Percentiles rank a stretch among this genome's conserved stretches.
Conservation (phyloP, 202 grass and related monocot genomes). For the Setaria viridis region DNA sequence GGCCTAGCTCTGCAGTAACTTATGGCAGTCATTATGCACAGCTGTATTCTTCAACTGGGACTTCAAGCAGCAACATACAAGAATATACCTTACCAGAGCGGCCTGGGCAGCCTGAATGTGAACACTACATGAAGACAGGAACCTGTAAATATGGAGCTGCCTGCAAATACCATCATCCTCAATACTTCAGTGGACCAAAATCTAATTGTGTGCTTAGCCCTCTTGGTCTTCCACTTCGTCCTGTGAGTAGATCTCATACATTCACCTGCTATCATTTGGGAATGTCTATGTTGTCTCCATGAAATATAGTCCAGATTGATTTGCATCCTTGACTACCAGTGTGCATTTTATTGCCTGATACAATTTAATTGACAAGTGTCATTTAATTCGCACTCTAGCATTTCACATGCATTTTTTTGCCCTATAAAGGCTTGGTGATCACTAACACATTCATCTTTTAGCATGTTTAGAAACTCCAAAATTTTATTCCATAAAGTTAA, state of each 20-base stretch:
- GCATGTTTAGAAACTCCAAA: background rate
- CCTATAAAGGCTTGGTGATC: background rate
- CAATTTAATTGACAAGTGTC: conserved; percentile 24
- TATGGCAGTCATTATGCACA: conserved; percentile 60
- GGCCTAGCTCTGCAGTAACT: conserved; percentile 46
- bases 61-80: conserved; percentile 56
- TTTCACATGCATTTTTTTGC: background rate
- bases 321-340: conserved; percentile 34
- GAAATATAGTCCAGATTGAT: conserved; percentile 17
- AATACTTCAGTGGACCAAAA: conserved; percentile 62
- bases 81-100: conserved; percentile 74
- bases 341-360: conserved; percentile 24
- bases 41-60: conserved; percentile 55
- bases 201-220: conserved; percentile 71
- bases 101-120: conserved; percentile 89
- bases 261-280: background rate
- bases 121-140: conserved; percentile 90
- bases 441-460: conserved; percentile 25
- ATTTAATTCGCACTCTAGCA: background rate
- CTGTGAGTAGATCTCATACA: conserved; percentile 59
- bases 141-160: conserved; percentile 83
- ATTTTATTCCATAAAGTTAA: conserved; percentile 18
- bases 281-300: conserved; percentile 27
- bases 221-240: conserved; percentile 94
- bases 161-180: conserved; percentile 92